These are phyloP conservation scores for Penicillium sp. DNA, from an alignment of 2,329 filamentous ascomycete genomes.

Conservation along the genomic window DNA sequence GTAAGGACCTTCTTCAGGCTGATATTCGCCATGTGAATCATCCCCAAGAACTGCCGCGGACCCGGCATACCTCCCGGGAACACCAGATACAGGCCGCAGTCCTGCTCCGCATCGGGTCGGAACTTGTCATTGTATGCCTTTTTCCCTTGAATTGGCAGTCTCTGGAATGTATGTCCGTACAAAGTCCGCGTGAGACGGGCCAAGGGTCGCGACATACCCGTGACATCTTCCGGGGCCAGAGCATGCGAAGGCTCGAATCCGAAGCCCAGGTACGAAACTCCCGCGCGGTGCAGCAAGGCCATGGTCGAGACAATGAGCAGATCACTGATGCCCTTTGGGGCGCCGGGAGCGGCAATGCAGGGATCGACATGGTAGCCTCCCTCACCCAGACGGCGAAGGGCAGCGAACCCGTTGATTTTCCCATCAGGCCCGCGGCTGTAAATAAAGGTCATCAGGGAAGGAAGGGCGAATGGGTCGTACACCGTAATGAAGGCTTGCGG, in stretches of 20 bases:
- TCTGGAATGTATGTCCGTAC: conserved; percentile 28
- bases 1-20: conserved; percentile 25
- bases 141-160: conserved; percentile 34
- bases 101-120: conserved; percentile 28
- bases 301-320: conserved; percentile 35
- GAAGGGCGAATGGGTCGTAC: conserved; percentile 37
- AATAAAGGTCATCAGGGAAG: conserved; percentile 38
- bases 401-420: conserved; percentile 34
- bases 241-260: conserved; percentile 35
- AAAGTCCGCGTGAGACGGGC: conserved; percentile 25
- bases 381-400: conserved; percentile 33
- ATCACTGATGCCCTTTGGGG: conserved; percentile 36
- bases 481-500: conserved; percentile 39
- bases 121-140: conserved; percentile 39
- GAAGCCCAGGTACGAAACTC: conserved; percentile 33
- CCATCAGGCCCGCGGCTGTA: conserved; percentile 31
- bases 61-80: conserved; percentile 32
- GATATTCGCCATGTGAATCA: conserved; percentile 38
- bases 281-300: conserved; percentile 30
- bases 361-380: conserved; percentile 42
- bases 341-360: conserved; percentile 30
- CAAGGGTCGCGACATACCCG: conserved; percentile 25
- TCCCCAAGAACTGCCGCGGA: conserved; percentile 27
- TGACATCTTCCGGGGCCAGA: conserved; percentile 24
- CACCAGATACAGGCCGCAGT: conserved; percentile 31